These are phyloP conservation scores for Talaromyces nanjingensis DNA, from an alignment of 495 filamentous ascomycete species.

Conservation along the genomic window DNA sequence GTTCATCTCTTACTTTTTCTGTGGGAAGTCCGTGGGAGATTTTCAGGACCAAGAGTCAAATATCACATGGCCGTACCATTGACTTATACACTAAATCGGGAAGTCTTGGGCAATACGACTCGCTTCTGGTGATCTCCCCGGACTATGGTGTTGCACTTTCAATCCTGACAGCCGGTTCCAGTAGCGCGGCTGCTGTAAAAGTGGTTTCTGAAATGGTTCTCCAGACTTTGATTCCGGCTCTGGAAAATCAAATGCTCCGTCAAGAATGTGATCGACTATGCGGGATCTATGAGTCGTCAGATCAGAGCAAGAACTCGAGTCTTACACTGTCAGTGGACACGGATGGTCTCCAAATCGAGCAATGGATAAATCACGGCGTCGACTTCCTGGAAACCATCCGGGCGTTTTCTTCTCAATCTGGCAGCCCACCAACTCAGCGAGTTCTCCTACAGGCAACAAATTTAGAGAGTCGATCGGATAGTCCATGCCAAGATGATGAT, in stretches of 20 bases:
- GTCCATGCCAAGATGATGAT: no score
- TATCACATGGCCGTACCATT: conserved; percentile 17
- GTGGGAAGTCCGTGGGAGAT: conserved; percentile 57
- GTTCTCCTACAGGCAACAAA: not conserved
- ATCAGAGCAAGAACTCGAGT: not conserved
- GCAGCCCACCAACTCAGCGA: not conserved
- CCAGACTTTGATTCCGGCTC: not conserved
- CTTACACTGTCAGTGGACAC: not conserved
- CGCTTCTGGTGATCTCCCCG: conserved; percentile 36
- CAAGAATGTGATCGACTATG: not conserved
- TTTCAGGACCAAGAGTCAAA: conserved; percentile 10
- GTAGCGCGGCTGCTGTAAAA: not conserved
- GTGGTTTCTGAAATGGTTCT: not conserved
- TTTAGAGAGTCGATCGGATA: not conserved
- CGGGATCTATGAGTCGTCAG: not conserved
- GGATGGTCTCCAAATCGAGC: conserved; percentile 2
- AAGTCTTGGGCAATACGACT: conserved; percentile 36
- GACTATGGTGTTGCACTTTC: conserved; percentile 46
- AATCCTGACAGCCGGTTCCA: conserved; percentile 35
- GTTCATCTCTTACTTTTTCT: conserved; percentile 34
- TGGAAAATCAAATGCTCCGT: not conserved
- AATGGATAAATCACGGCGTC: not conserved
- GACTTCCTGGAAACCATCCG: not conserved
- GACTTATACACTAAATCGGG: conserved; percentile 53
- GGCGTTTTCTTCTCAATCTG: not conserved